Evolutionary conservation across 345 rosid species (phyloP).

Genomic region (Eucalyptus coolabah): DNA sequence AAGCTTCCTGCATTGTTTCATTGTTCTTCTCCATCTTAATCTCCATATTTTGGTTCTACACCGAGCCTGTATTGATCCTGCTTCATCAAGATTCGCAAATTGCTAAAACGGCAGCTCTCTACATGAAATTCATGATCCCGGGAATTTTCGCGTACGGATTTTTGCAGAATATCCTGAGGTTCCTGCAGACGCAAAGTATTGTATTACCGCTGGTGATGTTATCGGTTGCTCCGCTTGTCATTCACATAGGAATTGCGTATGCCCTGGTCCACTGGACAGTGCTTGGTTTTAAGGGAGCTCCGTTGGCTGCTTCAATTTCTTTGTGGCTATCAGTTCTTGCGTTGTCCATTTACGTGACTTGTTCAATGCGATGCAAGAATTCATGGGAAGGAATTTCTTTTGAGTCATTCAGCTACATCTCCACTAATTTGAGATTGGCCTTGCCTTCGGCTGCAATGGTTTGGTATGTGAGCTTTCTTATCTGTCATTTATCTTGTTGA

Average conservation of each 20-base stretch:
- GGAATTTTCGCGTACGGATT: constrained; percentile 61
- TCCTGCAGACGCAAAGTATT: constrained; percentile 69
- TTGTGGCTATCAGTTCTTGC: constrained; percentile 42
- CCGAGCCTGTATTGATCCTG: constrained; percentile 37
- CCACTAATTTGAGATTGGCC: constrained; percentile 29
- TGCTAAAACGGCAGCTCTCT: constrained; percentile 42
- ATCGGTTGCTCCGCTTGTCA: constrained; percentile 24
- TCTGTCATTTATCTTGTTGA: background rate
- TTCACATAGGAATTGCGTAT: constrained; percentile 41
- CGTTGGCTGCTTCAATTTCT: constrained; percentile 65
- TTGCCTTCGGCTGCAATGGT: constrained; percentile 77
- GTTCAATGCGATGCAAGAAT: constrained; percentile 18
- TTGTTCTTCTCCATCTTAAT: constrained; percentile 30
- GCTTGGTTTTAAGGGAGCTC: constrained; percentile 58
- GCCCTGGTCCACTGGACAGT: constrained; percentile 25
- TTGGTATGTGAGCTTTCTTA: constrained; percentile 28
- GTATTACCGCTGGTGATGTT: constrained; percentile 36
- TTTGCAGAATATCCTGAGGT: constrained; percentile 57
- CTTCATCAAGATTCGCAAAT: constrained; percentile 52
- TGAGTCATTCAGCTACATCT: constrained; percentile 22
- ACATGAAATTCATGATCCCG: constrained; percentile 54
- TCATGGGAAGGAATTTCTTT: constrained; percentile 59
- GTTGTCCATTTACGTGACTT: constrained; percentile 30
- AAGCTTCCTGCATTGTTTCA: constrained; percentile 63
- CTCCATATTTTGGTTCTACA: constrained; percentile 54